These are phyloP conservation scores for Ophiocordyceps polyrhachis-furcata DNA, from an alignment of 2,329 filamentous ascomycete genomes.

Conservation along the genomic window DNA sequence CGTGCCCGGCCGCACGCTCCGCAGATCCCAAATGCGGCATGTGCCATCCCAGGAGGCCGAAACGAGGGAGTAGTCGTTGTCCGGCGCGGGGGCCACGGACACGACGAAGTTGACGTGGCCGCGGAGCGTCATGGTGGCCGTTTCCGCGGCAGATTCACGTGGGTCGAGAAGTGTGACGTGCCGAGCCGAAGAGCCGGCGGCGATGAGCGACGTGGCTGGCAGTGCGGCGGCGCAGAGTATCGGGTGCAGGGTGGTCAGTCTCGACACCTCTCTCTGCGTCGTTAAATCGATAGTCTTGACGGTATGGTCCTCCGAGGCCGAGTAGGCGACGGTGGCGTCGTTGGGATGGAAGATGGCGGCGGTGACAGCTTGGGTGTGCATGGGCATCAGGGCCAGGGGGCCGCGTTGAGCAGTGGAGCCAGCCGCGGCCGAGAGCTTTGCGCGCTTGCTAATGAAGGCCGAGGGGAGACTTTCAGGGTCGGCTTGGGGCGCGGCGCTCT, in stretches of 20 bases:
- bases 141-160: conserved; percentile 53
- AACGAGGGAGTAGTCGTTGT: conserved; percentile 65
- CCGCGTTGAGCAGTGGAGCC: conserved; percentile 50
- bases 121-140: conserved; percentile 75
- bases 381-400: conserved; percentile 52
- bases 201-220: conserved; percentile 40
- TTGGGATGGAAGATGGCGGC: conserved; percentile 69
- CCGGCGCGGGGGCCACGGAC: conserved; percentile 29
- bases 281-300: conserved; percentile 82
- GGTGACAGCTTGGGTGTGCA: conserved; percentile 57
- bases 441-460: conserved; percentile 52
- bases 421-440: conserved; percentile 37
- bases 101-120: conserved; percentile 65
- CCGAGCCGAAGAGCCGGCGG: conserved; percentile 64
- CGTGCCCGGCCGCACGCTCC: conserved; percentile 42
- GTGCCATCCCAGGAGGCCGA: conserved; percentile 87
- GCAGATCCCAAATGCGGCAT: conserved; percentile 83
- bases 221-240: conserved; percentile 65
- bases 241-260: conserved; percentile 65
- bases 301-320: conserved; percentile 77
- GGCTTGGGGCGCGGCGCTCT: conserved; percentile 55
- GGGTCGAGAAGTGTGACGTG: conserved; percentile 92
- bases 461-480: conserved; percentile 51
- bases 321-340: conserved; percentile 81
- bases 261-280: conserved; percentile 60